phyloP scores from a whole-genome alignment of 2,329 filamentous ascomycete species.

The Blastomyces percursus region DNA sequence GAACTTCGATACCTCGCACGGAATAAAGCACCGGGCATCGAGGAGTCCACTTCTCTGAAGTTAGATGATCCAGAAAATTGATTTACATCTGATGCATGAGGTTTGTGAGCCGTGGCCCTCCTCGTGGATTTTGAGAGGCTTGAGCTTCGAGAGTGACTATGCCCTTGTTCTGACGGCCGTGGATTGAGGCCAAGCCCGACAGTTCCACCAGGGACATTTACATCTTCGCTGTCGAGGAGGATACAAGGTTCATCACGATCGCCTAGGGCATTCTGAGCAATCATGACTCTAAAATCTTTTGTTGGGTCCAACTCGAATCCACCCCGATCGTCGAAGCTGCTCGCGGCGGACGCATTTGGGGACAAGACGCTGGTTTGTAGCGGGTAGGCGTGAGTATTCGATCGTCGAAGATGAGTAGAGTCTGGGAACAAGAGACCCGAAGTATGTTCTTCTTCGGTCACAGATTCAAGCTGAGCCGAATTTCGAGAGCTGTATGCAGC shows the following conservation, averaged over 20 bases:
- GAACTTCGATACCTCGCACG: slow-evolving; percentile 36
- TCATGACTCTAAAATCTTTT: slow-evolving; percentile 37
- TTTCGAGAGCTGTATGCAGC: slow-evolving; percentile 30
- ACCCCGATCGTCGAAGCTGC: slow-evolving; percentile 38
- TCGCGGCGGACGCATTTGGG: slow-evolving; percentile 32
- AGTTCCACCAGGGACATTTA: slow-evolving; percentile 19
- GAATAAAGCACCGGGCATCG: slow-evolving; percentile 30
- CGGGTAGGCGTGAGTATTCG: slow-evolving; percentile 31
- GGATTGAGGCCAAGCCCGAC: slow-evolving; percentile 28
- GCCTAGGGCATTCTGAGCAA: slow-evolving; percentile 40
- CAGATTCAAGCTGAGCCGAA: slow-evolving; percentile 34
- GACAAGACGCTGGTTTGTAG: slow-evolving; percentile 33
- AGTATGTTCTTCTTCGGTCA: slow-evolving; percentile 41
- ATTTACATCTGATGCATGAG: slow-evolving; percentile 27
- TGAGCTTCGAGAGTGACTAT: slow-evolving; percentile 30
- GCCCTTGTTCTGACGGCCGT: slow-evolving; percentile 22
- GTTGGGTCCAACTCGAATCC: slow-evolving; percentile 36
- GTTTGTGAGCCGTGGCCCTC: slow-evolving; percentile 20
- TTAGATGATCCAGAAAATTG: slow-evolving; percentile 7
- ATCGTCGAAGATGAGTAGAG: slow-evolving; percentile 32
- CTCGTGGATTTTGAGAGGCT: slow-evolving; percentile 28
- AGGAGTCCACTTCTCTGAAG: slow-evolving; percentile 21
- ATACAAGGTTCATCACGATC: slow-evolving; percentile 38
- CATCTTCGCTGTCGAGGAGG: slow-evolving; percentile 34
- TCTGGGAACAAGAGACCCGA: slow-evolving; percentile 39